Base-by-base conservation (phyloP, 345 rosid genomes). In the Pseudoturritis turrita region DNA sequence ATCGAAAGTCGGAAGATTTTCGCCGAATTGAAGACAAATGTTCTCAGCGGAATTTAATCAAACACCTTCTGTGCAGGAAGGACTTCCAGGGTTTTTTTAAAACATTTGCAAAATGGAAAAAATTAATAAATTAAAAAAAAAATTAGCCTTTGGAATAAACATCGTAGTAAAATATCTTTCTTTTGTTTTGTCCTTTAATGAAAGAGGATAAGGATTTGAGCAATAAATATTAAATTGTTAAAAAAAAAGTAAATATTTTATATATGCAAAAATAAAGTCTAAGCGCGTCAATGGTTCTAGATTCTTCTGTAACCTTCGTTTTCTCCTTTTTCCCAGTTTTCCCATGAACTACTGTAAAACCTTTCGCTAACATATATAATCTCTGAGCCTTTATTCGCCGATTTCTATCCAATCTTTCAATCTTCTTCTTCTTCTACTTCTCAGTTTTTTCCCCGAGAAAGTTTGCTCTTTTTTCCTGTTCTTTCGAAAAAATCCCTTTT, bases 41-140 rank as follows among this genome's bases (percentile, higher is more conserved):
- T 18, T 62, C 64, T 71, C 1, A 15, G 77, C 12, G 65, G 52
- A 65, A 65, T 77, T 65, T 43, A 10, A 36, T 53, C 80, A 54
- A 77, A 72, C 80, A 77, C 68, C 70, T 69, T 76, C 21, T 44
- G 74, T 59, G 80, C 80, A 51, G 5, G 0, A 13, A 11, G 12
- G 29, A 65, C 3, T 2, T 50, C 43, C 14, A 13, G 17, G n/a
- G 7, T 49, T n/a, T 15, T 3, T 33, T 33, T 33, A 33, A 10
- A n/a, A n/a, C n/a, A n/a, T n/a, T n/a, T n/a, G n/a, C 6, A 8
- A 3, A 35, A 8, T 11, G 14, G 33, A 19, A 26, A 4, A 61
- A 61, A 19, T 2, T 19, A 8, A n/a, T n/a, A 23, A 55, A 19
- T 15, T n/a, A n/a, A n/a, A n/a, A n/a, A n/a, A n/a, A n/a, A n/a